Evolutionary conservation across 139 green algal genomes (phyloP), one percentile per base, ranked within the genome.

Genomic region (Chlamydomonas sp.): DNA sequence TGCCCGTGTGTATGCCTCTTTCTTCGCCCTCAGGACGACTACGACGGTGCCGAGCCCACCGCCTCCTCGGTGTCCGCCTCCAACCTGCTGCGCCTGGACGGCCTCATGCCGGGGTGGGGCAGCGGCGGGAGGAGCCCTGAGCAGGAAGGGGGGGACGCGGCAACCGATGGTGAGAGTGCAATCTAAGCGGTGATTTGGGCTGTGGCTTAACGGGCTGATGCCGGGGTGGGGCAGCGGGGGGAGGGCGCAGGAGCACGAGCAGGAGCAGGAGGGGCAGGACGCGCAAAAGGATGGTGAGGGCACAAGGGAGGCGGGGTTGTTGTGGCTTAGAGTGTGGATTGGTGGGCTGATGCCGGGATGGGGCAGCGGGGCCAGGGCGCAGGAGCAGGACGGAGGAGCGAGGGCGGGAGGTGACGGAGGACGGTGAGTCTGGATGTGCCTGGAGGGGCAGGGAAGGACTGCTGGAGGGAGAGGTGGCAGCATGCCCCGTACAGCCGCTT

Each of bases 41-140:
- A 98, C 66, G 96, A 98, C 75, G 96, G 96, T 3, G 97, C 97
- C 2, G 97, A 99, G 89, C 97, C 97, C 8, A 92, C 94, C 7
- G 93, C 96, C 14, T 96, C 91, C 77, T 96, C 92, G 81, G 90
- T 97, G 5, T 95, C 96, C 2, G 90, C 90, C 1, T 18, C 72
- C 73, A 99, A 99, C 89, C 91, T 97, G 63, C 78, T 93, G 14
- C 83, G 93, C 1, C 89, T 98, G 49, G 93, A 92, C 17, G 90
- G 85, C 1, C 83, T 96, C 61, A 17, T 96, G 61, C 85, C 91
- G 68, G 59, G 31, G 31, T 49, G 31, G 31, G 31, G 31, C 31
- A 74, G 10, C 31, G 80, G 8, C 59, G 63, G 5, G 17, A 81
- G 20, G 2, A 31, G 4, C 31, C 31, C n/a, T n/a, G n/a, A n/a